A percentile compares a stretch with the other conserved stretches of the same genome.
Evolutionary conservation across 257 asterid species (phyloP).

Genomic region (Solanum chmielewskii): DNA sequence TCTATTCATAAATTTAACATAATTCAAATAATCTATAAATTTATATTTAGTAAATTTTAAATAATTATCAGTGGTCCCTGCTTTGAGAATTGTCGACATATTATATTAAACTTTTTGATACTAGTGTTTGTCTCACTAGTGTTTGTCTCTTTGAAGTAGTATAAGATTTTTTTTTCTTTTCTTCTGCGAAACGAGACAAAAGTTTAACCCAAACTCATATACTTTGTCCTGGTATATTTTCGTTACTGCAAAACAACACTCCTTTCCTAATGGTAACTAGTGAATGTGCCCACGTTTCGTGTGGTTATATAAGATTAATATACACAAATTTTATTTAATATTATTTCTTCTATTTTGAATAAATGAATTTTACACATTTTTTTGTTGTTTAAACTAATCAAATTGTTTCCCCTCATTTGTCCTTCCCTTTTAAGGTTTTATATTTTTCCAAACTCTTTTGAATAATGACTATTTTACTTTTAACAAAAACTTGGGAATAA

Average conservation of each 20-base stretch:
- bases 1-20: too few relatives aligned
- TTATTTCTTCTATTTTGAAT: background rate
- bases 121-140: background rate
- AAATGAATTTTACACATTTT: background rate
- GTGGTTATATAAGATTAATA: too few relatives aligned
- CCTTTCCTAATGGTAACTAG: background rate
- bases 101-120: background rate
- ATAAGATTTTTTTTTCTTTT: background rate
- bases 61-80: background rate
- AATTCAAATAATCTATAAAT: too few relatives aligned
- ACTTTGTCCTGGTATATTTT: background rate
- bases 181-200: background rate
- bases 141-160: background rate
- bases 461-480: background rate
- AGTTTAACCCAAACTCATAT: background rate
- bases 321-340: too few relatives aligned
- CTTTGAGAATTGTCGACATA: background rate
- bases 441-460: background rate
- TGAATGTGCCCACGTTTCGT: background rate
- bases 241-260: background rate
- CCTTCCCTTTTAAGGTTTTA: background rate
- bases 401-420: background rate
- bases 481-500: background rate
- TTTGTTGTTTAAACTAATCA: too few relatives aligned
- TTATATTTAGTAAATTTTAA: too few relatives aligned